These are phyloP conservation scores for Malus hybrid DNA, from an alignment of 331 rosid species.

Conservation along the genomic window DNA sequence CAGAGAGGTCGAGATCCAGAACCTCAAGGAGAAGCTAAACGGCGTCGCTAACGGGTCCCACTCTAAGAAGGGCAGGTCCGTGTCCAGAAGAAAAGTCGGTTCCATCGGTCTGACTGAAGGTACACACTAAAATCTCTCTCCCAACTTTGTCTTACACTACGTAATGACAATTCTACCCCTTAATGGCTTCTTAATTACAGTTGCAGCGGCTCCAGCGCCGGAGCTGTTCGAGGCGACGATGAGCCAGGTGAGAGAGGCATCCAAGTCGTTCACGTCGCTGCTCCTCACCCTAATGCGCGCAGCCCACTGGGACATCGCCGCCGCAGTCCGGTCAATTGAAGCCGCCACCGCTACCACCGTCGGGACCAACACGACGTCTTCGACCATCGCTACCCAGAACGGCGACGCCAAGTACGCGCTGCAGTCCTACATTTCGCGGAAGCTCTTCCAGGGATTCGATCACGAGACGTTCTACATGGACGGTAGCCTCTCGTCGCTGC, in stretches of 20 bases:
- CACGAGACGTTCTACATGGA: slow-evolving; percentile 98
- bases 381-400: slow-evolving; percentile 34
- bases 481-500: slow-evolving; percentile 91
- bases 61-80: slow-evolving; percentile 65
- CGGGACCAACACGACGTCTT: slow-evolving; percentile 26
- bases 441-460: slow-evolving; percentile 84
- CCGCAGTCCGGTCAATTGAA: slow-evolving; percentile 90
- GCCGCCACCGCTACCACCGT: slow-evolving; percentile 44
- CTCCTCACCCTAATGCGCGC: slow-evolving; percentile 86
- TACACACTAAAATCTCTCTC: slow-evolving; percentile 8
- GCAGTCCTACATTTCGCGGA: slow-evolving; percentile 72
- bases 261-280: slow-evolving; percentile 69
- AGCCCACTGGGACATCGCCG: slow-evolving; percentile 90
- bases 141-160: neutral
- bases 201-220: slow-evolving; percentile 52
- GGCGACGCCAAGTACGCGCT: slow-evolving; percentile 80
- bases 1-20: slow-evolving; percentile 65
- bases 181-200: slow-evolving; percentile 20
- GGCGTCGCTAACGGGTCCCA: slow-evolving; percentile 26
- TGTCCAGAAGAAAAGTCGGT: slow-evolving; percentile 58
- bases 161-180: neutral
- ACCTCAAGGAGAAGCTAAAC: slow-evolving; percentile 76
- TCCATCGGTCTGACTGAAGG: slow-evolving; percentile 55
- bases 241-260: slow-evolving; percentile 70
- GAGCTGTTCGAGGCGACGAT: slow-evolving; percentile 61